phyloP scores from a whole-genome alignment of 176 grass and related monocot species.

The Chloris gayana region DNA sequence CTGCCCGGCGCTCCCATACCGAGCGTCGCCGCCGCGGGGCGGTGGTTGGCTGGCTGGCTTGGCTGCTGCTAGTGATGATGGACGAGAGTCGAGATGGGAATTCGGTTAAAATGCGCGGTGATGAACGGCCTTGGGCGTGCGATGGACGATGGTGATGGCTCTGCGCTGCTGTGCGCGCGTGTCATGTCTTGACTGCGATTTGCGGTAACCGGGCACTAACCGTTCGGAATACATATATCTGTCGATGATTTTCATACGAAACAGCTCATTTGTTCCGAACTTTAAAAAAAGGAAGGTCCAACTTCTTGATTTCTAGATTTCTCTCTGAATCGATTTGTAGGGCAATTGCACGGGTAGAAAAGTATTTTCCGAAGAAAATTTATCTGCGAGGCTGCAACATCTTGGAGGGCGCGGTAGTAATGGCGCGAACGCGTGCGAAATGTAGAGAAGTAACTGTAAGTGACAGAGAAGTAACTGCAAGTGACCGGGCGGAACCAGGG shows the following conservation, averaged over 20 bases:
- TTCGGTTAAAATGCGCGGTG: not conserved
- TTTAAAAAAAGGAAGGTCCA: not conserved
- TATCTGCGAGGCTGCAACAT: too few species aligned
- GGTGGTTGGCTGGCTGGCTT: not conserved
- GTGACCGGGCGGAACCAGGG: not conserved
- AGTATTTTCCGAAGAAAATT: too few species aligned
- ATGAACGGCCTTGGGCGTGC: too few species aligned
- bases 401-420: not conserved
- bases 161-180: not conserved
- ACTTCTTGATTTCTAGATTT: not conserved
- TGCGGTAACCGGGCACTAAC: not conserved
- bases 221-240: not conserved
- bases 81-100: not conserved
- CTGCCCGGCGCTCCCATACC: slow-evolving; percentile 42
- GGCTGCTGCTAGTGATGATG: not conserved
- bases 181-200: not conserved
- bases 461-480: not conserved
- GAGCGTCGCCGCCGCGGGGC: not conserved
- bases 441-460: too few species aligned
- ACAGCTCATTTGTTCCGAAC: not conserved
- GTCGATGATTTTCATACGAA: not conserved
- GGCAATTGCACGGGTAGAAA: too few species aligned
- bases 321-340: too few species aligned
- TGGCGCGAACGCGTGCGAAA: not conserved
- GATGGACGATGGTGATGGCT: slow-evolving; percentile 5